Evolutionary conservation across 2,329 filamentous ascomycete genomes (phyloP).

Genomic region (Cladosporium sp.): DNA sequence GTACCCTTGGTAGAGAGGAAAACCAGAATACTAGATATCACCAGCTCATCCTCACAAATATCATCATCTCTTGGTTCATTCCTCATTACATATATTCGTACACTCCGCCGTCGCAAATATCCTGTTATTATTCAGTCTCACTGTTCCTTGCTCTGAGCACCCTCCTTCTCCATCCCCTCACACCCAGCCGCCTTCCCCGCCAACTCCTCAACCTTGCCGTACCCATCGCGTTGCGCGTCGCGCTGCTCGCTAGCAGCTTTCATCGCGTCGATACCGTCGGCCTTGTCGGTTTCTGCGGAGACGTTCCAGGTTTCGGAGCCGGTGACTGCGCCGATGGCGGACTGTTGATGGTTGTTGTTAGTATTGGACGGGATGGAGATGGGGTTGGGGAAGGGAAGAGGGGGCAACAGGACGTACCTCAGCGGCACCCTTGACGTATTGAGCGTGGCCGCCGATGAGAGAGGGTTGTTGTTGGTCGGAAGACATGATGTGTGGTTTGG

Average conservation of each 20-base stretch:
- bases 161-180: conserved; percentile 68
- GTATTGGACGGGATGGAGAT: not conserved
- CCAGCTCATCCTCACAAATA: too few relatives aligned
- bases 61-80: too few relatives aligned
- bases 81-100: not conserved
- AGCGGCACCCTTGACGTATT: conserved; percentile 68
- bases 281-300: conserved; percentile 65
- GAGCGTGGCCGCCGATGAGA: conserved; percentile 63
- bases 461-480: conserved; percentile 46
- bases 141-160: conserved; percentile 48
- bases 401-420: conserved; percentile 51
- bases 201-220: conserved; percentile 64
- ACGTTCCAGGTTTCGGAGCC: conserved; percentile 64
- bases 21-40: too few relatives aligned
- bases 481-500: conserved; percentile 22
- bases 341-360: conserved; percentile 42
- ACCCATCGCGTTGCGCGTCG: conserved; percentile 55
- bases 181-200: conserved; percentile 65
- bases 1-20: not conserved
- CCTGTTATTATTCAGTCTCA: not conserved
- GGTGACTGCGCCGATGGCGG: conserved; percentile 61
- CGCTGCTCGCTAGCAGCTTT: conserved; percentile 60
- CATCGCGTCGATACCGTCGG: conserved; percentile 62
- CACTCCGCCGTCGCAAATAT: not conserved
- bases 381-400: not conserved